A percentile compares a stretch with the other conserved stretches of the same genome.
Conservation (phyloP, 2,329 filamentous ascomycete genomes). For the Lasiodiplodia sp. region DNA sequence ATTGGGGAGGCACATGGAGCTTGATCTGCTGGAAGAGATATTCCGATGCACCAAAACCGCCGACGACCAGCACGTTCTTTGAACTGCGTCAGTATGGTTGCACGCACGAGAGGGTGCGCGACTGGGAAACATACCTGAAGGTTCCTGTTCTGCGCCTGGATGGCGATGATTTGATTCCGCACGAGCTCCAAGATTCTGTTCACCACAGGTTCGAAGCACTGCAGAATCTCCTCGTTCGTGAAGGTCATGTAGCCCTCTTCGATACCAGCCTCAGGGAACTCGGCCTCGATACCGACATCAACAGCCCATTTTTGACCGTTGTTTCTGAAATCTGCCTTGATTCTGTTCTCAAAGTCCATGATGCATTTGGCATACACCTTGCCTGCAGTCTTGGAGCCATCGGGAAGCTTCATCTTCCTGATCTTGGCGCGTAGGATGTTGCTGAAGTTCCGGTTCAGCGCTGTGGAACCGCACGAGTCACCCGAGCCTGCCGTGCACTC, state of each 20-base stretch:
- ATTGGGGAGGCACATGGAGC: constrained; percentile 95
- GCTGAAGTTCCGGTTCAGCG: constrained; percentile 96
- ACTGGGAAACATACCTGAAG: constrained; percentile 69
- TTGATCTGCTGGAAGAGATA: constrained; percentile 99
- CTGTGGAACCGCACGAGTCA: constrained; percentile 97
- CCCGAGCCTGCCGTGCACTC: constrained; percentile 97
- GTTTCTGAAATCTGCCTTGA: constrained; percentile 99
- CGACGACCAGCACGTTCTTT: constrained; percentile 91
- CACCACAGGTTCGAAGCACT: constrained; percentile 98
- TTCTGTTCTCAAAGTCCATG: constrained; percentile 99
- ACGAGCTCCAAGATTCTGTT: constrained; percentile 96
- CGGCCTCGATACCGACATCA: constrained; percentile 97
- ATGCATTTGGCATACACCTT: constrained; percentile 99
- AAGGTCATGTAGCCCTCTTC: constrained; percentile 99
- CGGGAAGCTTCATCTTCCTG: constrained; percentile 97
- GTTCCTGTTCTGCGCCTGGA: constrained; percentile 93
- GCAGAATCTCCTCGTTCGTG: constrained; percentile 97
- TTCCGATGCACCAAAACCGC: constrained; percentile 97
- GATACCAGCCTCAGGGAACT: constrained; percentile 96
- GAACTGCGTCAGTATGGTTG: background rate
- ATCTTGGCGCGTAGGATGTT: constrained; percentile 98
- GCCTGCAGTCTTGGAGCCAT: constrained; percentile 95
- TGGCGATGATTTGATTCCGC: constrained; percentile 97
- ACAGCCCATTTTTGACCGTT: constrained; percentile 99
- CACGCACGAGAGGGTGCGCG: background rate